Percentiles rank a stretch among this genome's conserved stretches.
phyloP scores from a whole-genome alignment of 495 filamentous ascomycete species.

The Tuber melanosporum region DNA sequence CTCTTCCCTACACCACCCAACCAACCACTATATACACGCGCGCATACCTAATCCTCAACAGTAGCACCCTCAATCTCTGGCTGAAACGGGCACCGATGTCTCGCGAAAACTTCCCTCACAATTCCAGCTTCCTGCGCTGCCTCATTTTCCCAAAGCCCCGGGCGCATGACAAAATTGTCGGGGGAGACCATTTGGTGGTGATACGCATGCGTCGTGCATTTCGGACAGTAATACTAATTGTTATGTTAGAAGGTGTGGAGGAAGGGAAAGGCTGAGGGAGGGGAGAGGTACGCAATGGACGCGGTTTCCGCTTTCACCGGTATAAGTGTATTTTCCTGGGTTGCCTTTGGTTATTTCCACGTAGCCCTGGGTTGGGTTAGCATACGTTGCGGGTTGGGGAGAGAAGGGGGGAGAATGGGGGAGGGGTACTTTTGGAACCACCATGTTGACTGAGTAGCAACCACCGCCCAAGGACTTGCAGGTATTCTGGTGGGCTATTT shows the following conservation, averaged over 20 bases:
- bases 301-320: slow-evolving; percentile 14
- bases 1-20: neutral
- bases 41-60: slow-evolving; percentile 9
- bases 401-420: neutral
- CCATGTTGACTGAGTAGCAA: slow-evolving; percentile 33
- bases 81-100: slow-evolving; percentile 22
- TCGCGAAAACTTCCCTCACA: slow-evolving; percentile 29
- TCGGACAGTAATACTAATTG: slow-evolving; percentile 25
- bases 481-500: neutral
- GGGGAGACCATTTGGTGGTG: slow-evolving; percentile 29
- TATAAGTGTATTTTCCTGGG: slow-evolving; percentile 32
- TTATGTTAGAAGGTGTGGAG: neutral
- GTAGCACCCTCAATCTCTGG: slow-evolving; percentile 29
- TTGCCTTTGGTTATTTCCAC: slow-evolving; percentile 27
- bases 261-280: neutral
- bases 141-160: slow-evolving; percentile 22
- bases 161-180: slow-evolving; percentile 19
- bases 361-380: slow-evolving; percentile 14
- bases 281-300: slow-evolving; percentile 25
- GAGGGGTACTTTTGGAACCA: slow-evolving; percentile 19
- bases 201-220: slow-evolving; percentile 25
- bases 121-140: slow-evolving; percentile 9
- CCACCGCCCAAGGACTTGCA: slow-evolving; percentile 33
- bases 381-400: neutral
- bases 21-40: neutral